Conservation (phyloP, 2,329 filamentous ascomycete species). For the Phialophora tarda region DNA sequence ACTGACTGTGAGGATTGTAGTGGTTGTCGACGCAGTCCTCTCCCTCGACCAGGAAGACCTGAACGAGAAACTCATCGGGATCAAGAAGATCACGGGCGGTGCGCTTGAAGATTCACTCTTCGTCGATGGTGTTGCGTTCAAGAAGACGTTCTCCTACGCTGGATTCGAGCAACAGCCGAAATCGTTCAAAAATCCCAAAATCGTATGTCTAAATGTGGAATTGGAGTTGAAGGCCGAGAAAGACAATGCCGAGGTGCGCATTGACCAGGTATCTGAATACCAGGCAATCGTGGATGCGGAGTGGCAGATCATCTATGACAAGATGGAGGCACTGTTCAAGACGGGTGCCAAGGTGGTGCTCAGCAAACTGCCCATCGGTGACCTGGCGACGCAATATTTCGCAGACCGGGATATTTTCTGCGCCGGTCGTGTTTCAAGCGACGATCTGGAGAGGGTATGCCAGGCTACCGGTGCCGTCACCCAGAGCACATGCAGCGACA, state of each 20-base stretch:
- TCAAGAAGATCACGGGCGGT: conserved; percentile 98
- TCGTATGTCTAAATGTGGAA: conserved; percentile 97
- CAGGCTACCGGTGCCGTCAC: conserved; percentile 90
- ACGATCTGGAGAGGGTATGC: conserved; percentile 95
- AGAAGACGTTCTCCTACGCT: conserved; percentile 99
- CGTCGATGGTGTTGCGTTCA: conserved; percentile 97
- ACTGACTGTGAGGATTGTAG: conserved; percentile 52
- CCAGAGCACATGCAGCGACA: conserved; percentile 96
- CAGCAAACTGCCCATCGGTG: conserved; percentile 95
- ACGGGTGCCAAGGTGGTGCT: conserved; percentile 97
- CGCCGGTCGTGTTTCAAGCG: conserved; percentile 85
- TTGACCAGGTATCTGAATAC: conserved; percentile 98
- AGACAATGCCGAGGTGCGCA: conserved; percentile 97
- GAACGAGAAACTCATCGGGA: conserved; percentile 95
- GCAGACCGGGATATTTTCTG: conserved; percentile 98
- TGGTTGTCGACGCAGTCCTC: conserved; percentile 97
- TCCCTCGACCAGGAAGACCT: conserved; percentile 95
- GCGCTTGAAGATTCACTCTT: conserved; percentile 95
- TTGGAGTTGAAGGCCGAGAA: conserved; percentile 98
- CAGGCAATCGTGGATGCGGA: conserved; percentile 99
- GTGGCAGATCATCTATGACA: conserved; percentile 99
- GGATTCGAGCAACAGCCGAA: conserved; percentile 99
- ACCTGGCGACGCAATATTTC: conserved; percentile 93
- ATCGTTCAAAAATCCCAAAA: conserved; percentile 90
- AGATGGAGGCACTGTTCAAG: conserved; percentile 91